Conservation (phyloP, 345 rosid genomes). For the Rhizophora apiculata region DNA sequence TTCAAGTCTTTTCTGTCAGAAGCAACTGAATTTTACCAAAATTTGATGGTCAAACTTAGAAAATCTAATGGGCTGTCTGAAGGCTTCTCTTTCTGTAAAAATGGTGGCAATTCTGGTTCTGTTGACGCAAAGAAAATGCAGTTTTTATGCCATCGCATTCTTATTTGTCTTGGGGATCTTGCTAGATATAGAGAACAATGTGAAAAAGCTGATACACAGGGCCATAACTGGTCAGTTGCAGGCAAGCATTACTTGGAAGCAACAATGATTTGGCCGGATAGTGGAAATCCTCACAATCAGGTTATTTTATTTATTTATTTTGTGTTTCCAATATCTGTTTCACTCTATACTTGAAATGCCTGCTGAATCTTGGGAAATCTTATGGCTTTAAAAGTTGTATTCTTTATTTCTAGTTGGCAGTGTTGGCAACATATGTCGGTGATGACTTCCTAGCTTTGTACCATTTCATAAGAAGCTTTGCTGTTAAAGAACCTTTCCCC, state of each 20-base stretch:
- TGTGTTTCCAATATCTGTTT: neutral
- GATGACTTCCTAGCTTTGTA: slow-evolving; percentile 86
- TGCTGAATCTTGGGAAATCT: neutral
- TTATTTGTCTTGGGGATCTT: slow-evolving; percentile 88
- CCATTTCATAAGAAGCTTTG: slow-evolving; percentile 90
- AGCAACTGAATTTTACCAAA: slow-evolving; percentile 59
- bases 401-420: slow-evolving; percentile 59
- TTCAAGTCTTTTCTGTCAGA: slow-evolving; percentile 57
- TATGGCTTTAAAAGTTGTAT: neutral
- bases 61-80: slow-evolving; percentile 41
- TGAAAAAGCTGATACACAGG: slow-evolving; percentile 35
- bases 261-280: slow-evolving; percentile 66
- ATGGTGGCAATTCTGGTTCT: slow-evolving; percentile 19
- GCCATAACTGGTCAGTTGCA: slow-evolving; percentile 76
- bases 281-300: slow-evolving; percentile 96
- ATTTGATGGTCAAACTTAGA: slow-evolving; percentile 44
- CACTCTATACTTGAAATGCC: neutral
- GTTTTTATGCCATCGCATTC: slow-evolving; percentile 76
- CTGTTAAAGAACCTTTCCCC: slow-evolving; percentile 90
- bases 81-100: slow-evolving; percentile 34
- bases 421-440: slow-evolving; percentile 82
- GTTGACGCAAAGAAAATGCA: slow-evolving; percentile 39
- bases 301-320: slow-evolving; percentile 23
- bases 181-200: slow-evolving; percentile 79
- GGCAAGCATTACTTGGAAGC: slow-evolving; percentile 77